Evolutionary conservation across 805 yeast genomes (phyloP), one percentile per base, ranked within the genome.

Genomic region (Yarrowia bubula): DNA sequence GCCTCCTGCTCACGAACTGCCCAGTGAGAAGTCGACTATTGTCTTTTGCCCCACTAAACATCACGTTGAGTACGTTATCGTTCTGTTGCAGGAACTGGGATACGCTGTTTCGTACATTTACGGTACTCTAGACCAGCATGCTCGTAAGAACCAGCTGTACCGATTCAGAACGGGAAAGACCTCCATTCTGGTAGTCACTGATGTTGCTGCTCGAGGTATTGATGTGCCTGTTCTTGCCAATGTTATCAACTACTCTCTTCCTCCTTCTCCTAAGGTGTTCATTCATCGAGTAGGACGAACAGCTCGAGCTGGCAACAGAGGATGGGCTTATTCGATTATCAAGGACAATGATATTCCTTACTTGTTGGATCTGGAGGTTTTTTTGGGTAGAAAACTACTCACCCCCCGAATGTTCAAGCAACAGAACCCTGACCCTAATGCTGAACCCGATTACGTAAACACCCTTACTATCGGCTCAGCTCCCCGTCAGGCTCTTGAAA

Each of bases 221-320:
- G 99, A 96, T 84, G 90, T 95, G 69, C 99, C 99, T 0, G 86
- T 95, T 65, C 83, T 95, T 73, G 97, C 98, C 7, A 92, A 96
- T 73, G 99, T 95, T 63, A 83, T 95, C 70, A 95, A 95, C 75
- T 95, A 84, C 76, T 86, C 97, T 1, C 80, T 95, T 67, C 98
- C 98, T 10, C 88, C 91, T 1, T 87, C 96, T 1, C 91, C 98
- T 4, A 95, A 96, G 76, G 89, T 93, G 66, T 95, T 95, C 76
- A 84, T 95, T 65, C 99, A 95, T 77, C 86, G 99, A 78, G 98
- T 95, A 53, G 99, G 99, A 76, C 87, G 99, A 83, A 95, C 99
- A 51, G 99, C 99, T 10, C 89, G 99, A 83, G 99, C 99, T 8
- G 99, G 99, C 74, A 88, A 91, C 74, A 86, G 83, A 70, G 99